Conservation (phyloP, 2,329 filamentous ascomycete species). For the Chaetomium sp. region DNA sequence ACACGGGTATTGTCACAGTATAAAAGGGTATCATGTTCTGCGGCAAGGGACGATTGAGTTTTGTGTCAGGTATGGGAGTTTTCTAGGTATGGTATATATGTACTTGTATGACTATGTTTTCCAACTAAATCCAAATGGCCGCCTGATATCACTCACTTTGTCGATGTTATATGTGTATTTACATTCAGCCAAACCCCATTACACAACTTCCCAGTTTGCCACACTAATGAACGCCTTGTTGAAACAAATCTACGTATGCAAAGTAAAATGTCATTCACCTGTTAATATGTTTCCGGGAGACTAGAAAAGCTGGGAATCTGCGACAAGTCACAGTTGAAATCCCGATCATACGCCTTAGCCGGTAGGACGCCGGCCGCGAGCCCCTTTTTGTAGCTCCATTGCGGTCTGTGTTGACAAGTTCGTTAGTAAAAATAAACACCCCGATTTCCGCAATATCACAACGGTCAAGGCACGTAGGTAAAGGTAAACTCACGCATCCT, state of each 20-base stretch:
- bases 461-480: not conserved
- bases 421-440: constrained; percentile 5
- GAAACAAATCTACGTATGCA: not conserved
- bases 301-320: constrained; percentile 49
- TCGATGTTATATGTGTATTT: too few species aligned
- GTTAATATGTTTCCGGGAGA: constrained; percentile 26
- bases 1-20: too few species aligned
- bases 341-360: constrained; percentile 59
- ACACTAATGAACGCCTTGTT: not conserved
- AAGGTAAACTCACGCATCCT: constrained; percentile 36
- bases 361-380: constrained; percentile 75
- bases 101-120: too few species aligned
- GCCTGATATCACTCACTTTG: too few species aligned
- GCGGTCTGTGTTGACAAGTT: constrained; percentile 34
- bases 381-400: constrained; percentile 90
- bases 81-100: too few species aligned
- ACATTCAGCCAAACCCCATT: too few species aligned
- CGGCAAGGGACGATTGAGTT: too few species aligned
- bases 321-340: constrained; percentile 58
- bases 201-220: too few species aligned
- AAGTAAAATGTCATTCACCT: not conserved
- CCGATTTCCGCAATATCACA: not conserved
- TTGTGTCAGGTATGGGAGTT: too few species aligned
- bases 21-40: too few species aligned
- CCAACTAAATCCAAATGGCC: too few species aligned